Evolutionary conservation across 78 protist species (phyloP), one percentile per base, ranked within the genome.

Genomic region (Dictyostelium intermedium): DNA sequence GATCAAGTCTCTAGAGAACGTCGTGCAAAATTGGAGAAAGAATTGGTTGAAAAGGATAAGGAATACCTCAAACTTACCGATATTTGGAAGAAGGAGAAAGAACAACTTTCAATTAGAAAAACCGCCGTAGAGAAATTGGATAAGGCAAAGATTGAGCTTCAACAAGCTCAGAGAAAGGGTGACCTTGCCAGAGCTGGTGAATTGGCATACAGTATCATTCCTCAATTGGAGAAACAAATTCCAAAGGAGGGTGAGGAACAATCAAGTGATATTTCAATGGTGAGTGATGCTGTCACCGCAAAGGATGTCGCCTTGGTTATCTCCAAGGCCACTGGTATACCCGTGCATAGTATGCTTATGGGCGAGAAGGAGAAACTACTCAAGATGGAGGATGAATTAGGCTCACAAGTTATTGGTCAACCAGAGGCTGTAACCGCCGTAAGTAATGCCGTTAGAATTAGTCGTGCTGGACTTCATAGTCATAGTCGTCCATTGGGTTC

Each of bases 281-380:
- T 97, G n/a, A 16, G 76, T 14, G 97, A 96, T 30, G 50, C 82
- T 39, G 99, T 98, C 56, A 83, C 84, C 23, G 84, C 93, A 34
- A 96, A 96, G 37, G 95, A 96, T 39, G 96, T 97, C 20, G 96
- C 97, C 6, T 47, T 96, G 91, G 96, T 99, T 34, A 97, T 99
- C 5, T 39, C 98, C 1, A 96, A 96, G 5, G 97, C 98, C 96
- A 99, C 99, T 2, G 99, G 99, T 84, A 98, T 99, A 9, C 99
- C 99, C 63, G 99, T 99, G 13, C 39, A 73, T 32, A 63, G 81
- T 47, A 95, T 99, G 45, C 20, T 61, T 45, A 56, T 85, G 87
- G 72, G 95, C n/a, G 98, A 98, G 78, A 82, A 95, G 39, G 97
- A 98, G 27, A 89, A 97, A 70, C 85, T 99, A 18, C 97, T 99